A percentile compares a stretch with the other conserved stretches of the same genome.
Conservation (phyloP, 257 asterid species). For the Eucommia ulmoides region DNA sequence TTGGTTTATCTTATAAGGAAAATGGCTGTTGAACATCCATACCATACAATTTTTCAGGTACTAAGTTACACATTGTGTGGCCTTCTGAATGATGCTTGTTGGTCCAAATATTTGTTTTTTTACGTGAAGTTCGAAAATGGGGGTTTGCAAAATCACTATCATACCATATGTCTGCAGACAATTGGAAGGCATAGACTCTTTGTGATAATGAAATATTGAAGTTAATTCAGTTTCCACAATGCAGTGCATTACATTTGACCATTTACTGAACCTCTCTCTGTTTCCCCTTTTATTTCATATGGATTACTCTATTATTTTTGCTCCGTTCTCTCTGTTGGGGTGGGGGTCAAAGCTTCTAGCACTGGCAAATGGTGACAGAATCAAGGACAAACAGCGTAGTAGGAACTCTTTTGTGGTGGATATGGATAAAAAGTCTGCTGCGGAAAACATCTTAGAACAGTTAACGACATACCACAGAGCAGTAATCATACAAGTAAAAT, state of each 20-base stretch:
- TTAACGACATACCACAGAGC: slow-evolving; percentile 65
- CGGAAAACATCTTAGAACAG: slow-evolving; percentile 81
- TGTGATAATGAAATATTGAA: too few relatives aligned
- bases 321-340: too few relatives aligned
- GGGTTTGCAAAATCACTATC: too few relatives aligned
- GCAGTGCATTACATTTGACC: too few relatives aligned
- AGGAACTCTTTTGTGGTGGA: slow-evolving; percentile 90
- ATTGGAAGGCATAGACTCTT: too few relatives aligned
- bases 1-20: slow-evolving; percentile 86
- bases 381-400: slow-evolving; percentile 96
- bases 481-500: slow-evolving; percentile 58
- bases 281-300: too few relatives aligned
- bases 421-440: slow-evolving; percentile 87
- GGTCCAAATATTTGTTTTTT: background rate
- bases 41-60: slow-evolving; percentile 96
- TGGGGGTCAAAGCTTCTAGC: slow-evolving; percentile 72
- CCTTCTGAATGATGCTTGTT: background rate
- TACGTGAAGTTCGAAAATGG: background rate
- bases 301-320: too few relatives aligned
- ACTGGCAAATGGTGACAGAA: slow-evolving; percentile 92
- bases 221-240: too few relatives aligned
- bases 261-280: too few relatives aligned
- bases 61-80: too few relatives aligned
- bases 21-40: slow-evolving; percentile 92
- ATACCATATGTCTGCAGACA: too few relatives aligned